A percentile compares a stretch with the other conserved stretches of the same genome.
Evolutionary conservation across 805 yeast species (phyloP).

Genomic region (Metschnikowia colocasiae): DNA sequence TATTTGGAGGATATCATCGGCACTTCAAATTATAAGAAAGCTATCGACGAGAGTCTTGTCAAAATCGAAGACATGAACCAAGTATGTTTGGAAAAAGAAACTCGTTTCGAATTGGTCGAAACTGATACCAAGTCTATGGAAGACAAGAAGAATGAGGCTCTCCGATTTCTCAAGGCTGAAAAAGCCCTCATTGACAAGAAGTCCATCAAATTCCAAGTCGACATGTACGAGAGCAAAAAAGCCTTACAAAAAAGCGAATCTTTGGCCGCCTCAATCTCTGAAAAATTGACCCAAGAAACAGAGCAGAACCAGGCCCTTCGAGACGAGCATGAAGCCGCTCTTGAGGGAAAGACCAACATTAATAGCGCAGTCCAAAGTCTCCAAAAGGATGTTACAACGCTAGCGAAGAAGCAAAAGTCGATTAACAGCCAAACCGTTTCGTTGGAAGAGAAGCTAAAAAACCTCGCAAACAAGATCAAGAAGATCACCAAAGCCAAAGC

Average conservation of each 20-base stretch:
- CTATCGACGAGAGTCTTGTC: conserved; percentile 61
- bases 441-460: conserved; percentile 72
- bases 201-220: conserved; percentile 55
- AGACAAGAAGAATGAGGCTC: conserved; percentile 69
- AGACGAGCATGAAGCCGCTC: conserved; percentile 31
- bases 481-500: conserved; percentile 56
- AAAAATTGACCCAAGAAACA: conserved; percentile 42
- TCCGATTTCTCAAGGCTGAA: conserved; percentile 61
- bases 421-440: conserved; percentile 55
- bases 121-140: conserved; percentile 62
- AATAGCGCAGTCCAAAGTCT: conserved; percentile 13
- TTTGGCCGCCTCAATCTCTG: conserved; percentile 38
- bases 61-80: conserved; percentile 76
- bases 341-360: conserved; percentile 22
- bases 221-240: conserved; percentile 38
- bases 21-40: conserved; percentile 74
- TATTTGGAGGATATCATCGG: conserved; percentile 97
- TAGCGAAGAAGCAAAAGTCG: conserved; percentile 30
- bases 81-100: conserved; percentile 74
- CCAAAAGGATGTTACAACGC: conserved; percentile 19
- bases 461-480: conserved; percentile 52
- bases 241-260: conserved; percentile 37
- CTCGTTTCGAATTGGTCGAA: conserved; percentile 73
- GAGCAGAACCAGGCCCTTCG: conserved; percentile 37
- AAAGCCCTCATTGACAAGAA: conserved; percentile 52